Base-by-base conservation (phyloP, 805 yeast species). In the Cyberlindnera mrakii region DNA sequence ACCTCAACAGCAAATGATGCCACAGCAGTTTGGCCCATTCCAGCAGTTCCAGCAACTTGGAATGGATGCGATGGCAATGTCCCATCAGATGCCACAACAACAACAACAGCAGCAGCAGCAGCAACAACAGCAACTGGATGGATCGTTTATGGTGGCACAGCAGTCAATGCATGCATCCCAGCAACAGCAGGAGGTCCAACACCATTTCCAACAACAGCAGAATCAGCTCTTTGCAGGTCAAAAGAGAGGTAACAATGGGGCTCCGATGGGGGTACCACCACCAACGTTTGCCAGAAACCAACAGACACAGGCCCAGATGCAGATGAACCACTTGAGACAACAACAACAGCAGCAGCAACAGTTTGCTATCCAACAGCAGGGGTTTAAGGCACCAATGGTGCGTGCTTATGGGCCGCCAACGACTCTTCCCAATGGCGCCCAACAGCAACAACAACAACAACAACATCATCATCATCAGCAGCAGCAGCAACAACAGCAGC, bases 311-410 rank as follows among this genome's bases (percentile, higher is more conserved):
- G 65, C 77, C 4, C 78, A 72, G 52, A 62, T 59, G 35, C 78
- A 73, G 55, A 71, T 72, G 78, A 72, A 69, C 52, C 71, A 65
- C 46, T 57, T 70, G 43, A 67, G 77, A 39, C 80, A 69, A 48
- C 77, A 68, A 51, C 64, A 48, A 39, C 57, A 42, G 41, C 77
- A 72, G 52, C 38, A 35, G 27, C 11, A 68, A 70, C 77, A 71
- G 68, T 13, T 18, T 14, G n/a, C n/a, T 13, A 13, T 10, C 6
- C 37, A 35, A 23, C 30, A 23, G 16, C 39, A 37, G 33, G 33
- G 19, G 29, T 52, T 51, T 44, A 45, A 45, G 37, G 37, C 44
- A n/a, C 37, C 16, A 33, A 31, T 36, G 42, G 41, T 20, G 18
- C 45, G 45, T 33, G 20, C 35, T 5, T 41, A 39, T 42, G 41